phyloP scores from a whole-genome alignment of 345 rosid species.

The Geranium brycei region DNA sequence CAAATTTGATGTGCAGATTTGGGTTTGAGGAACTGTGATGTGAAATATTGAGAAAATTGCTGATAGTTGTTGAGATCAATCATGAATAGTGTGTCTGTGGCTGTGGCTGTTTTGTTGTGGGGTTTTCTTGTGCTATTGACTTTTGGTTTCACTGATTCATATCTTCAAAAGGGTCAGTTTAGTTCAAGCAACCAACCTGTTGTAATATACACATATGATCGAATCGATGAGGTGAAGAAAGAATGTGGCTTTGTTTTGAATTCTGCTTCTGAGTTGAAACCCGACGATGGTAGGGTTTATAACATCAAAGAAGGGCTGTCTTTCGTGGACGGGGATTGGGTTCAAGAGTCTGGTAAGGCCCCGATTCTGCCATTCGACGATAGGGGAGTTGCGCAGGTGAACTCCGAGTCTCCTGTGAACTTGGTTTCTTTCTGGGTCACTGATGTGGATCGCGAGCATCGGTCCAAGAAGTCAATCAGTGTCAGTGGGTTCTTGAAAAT shows the following conservation, averaged over 20 bases:
- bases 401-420: conserved; percentile 24
- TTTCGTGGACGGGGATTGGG: conserved; percentile 68
- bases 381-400: conserved; percentile 12
- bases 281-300: conserved; percentile 23
- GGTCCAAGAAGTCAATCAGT: conserved; percentile 32
- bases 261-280: conserved; percentile 45
- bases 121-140: conserved; percentile 7
- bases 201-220: conserved; percentile 32
- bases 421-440: conserved; percentile 51
- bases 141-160: conserved; percentile 12
- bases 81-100: background rate
- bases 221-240: conserved; percentile 48
- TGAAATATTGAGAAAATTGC: background rate
- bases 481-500: conserved; percentile 45
- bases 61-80: background rate
- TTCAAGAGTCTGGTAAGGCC: conserved; percentile 38
- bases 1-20: background rate
- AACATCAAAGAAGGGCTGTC: conserved; percentile 31
- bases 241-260: conserved; percentile 41
- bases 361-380: conserved; percentile 66
- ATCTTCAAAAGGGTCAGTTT: conserved; percentile 5
- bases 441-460: conserved; percentile 42
- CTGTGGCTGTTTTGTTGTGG: background rate
- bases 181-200: conserved; percentile 11
- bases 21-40: background rate